Percentiles rank a stretch among this genome's conserved stretches.
phyloP scores from a whole-genome alignment of 441 rosid genomes.

The Gossypium schwendimanii region DNA sequence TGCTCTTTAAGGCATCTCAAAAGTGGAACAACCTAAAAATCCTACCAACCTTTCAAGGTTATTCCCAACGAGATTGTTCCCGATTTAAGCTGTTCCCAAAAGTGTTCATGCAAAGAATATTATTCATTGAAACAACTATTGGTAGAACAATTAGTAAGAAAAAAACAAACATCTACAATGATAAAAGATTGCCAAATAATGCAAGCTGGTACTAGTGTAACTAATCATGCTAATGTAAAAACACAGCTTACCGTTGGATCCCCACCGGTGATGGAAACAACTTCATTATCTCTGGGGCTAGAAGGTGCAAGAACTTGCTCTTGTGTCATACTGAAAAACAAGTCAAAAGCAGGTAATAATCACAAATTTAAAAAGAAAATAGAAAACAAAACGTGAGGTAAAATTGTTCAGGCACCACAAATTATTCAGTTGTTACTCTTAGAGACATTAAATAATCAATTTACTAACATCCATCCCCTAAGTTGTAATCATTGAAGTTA shows the following conservation, averaged over 20 bases:
- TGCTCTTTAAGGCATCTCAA: no score
- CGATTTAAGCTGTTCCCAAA: no score
- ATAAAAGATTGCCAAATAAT: neutral
- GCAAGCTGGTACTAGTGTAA: neutral
- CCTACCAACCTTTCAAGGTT: no score
- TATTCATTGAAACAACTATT: no score
- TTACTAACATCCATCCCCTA: neutral
- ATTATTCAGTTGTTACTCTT: neutral
- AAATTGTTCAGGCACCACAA: slow-evolving; percentile 6
- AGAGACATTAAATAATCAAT: neutral
- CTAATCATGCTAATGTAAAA: slow-evolving; percentile 1
- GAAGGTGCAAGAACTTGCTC: slow-evolving; percentile 77
- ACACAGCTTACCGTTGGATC: slow-evolving; percentile 46
- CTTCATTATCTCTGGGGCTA: slow-evolving; percentile 86
- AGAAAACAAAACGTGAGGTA: neutral
- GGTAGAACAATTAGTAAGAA: no score
- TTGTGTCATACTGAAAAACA: slow-evolving; percentile 80
- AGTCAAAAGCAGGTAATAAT: slow-evolving; percentile 16
- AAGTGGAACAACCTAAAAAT: no score
- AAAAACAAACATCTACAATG: no score
- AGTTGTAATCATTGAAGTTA: neutral
- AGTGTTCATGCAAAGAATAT: no score
- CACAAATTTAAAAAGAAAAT: neutral
- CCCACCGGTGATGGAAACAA: slow-evolving; percentile 39
- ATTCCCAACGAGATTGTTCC: no score